phyloP scores from a whole-genome alignment of 2,329 filamentous ascomycete species.

The Xylaria sp. region DNA sequence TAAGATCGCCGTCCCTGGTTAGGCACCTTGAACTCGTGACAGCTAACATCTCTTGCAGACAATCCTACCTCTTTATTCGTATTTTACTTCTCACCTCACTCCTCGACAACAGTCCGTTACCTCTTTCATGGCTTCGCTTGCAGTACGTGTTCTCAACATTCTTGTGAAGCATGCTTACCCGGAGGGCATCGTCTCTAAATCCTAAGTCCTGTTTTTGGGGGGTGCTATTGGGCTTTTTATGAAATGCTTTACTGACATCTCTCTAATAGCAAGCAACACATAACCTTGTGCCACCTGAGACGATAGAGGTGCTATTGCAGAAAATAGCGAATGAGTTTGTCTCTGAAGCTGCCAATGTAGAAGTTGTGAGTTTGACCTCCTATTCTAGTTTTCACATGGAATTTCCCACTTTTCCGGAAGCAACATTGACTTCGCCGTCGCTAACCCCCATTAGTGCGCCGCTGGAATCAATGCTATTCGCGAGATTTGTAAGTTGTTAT shows the following conservation, averaged over 20 bases:
- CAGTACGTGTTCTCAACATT: slow-evolving; percentile 43
- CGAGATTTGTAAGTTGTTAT: slow-evolving; percentile 70
- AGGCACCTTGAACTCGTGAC: slow-evolving; percentile 45
- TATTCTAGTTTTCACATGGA: not conserved
- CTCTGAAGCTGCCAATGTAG: slow-evolving; percentile 87
- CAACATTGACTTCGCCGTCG: not conserved
- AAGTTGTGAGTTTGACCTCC: slow-evolving; percentile 59
- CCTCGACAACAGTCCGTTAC: slow-evolving; percentile 89
- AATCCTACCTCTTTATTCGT: slow-evolving; percentile 89
- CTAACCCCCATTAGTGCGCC: slow-evolving; percentile 44
- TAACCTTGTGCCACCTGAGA: slow-evolving; percentile 88
- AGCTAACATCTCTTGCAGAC: slow-evolving; percentile 49
- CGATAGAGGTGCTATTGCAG: slow-evolving; percentile 84
- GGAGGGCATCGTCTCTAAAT: not conserved
- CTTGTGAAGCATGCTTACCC: not conserved
- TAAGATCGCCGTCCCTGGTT: slow-evolving; percentile 5
- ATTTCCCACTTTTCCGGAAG: not conserved
- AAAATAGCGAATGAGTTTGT: slow-evolving; percentile 99
- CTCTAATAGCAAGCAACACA: slow-evolving; percentile 74
- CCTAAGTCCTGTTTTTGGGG: not conserved
- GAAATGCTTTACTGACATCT: not conserved
- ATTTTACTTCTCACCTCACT: slow-evolving; percentile 91
- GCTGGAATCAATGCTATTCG: slow-evolving; percentile 94
- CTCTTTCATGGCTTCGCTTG: slow-evolving; percentile 88
- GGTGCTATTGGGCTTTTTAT: not conserved